phyloP scores from a whole-genome alignment of 73 alveolate species.

The Paramecium pentaurelia region DNA sequence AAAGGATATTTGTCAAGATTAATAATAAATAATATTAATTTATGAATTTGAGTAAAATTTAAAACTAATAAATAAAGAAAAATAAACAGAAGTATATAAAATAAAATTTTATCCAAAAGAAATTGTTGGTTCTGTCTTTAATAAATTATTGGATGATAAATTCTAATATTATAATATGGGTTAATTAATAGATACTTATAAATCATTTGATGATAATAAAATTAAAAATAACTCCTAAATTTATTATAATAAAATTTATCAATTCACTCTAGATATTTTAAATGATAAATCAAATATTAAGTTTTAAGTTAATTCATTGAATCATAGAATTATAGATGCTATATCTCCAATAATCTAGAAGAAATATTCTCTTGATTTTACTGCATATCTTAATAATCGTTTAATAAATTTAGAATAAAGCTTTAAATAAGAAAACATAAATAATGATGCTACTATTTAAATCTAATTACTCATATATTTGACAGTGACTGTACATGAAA shows the following conservation, averaged over 20 bases:
- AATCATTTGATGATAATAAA: background rate
- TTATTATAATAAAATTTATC: background rate
- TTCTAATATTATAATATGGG: background rate
- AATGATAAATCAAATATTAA: background rate
- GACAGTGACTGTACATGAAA: background rate
- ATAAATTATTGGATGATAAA: background rate
- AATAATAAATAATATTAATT: background rate
- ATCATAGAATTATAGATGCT: background rate
- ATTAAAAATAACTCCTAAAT: background rate
- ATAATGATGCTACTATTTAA: background rate
- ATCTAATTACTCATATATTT: background rate
- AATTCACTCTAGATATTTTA: background rate
- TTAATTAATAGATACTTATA: background rate
- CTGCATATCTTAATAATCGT: background rate
- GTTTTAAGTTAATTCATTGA: background rate
- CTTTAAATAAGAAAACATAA: background rate
- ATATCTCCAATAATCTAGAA: background rate
- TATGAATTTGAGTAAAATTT: background rate
- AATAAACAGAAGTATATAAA: background rate
- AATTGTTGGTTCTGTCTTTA: background rate
- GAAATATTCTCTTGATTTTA: background rate
- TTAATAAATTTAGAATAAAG: background rate
- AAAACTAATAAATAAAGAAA: background rate
- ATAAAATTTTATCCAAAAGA: background rate
- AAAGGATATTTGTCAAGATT: background rate